Evolutionary conservation across 345 rosid species (phyloP).

Genomic region (Barbarea vulgaris): DNA sequence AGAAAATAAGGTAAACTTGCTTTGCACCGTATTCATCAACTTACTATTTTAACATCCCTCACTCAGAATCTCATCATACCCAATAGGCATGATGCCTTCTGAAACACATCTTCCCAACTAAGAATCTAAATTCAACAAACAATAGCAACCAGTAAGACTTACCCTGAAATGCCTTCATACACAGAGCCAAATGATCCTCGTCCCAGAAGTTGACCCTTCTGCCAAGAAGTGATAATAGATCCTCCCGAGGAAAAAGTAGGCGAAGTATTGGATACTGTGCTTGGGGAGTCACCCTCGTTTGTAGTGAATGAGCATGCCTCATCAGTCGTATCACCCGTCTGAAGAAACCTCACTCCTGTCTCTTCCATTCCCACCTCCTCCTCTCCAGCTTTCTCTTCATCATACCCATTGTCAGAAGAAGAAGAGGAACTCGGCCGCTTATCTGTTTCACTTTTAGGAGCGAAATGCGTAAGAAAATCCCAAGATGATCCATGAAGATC

Average conservation of each 20-base stretch:
- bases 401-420: slow-evolving; percentile 45
- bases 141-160: slow-evolving; percentile 42
- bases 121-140: neutral
- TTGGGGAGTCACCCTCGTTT: slow-evolving; percentile 72
- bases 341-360: slow-evolving; percentile 9
- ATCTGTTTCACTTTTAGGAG: slow-evolving; percentile 44
- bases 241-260: slow-evolving; percentile 57
- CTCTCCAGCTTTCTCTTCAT: slow-evolving; percentile 30
- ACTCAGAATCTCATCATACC: neutral
- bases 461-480: slow-evolving; percentile 62
- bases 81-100: neutral
- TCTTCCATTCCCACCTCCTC: slow-evolving; percentile 36
- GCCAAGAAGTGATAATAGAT: slow-evolving; percentile 58
- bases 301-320: slow-evolving; percentile 57
- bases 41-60: neutral
- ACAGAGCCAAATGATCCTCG: slow-evolving; percentile 90
- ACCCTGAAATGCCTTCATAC: slow-evolving; percentile 80
- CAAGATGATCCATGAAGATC: slow-evolving; percentile 63
- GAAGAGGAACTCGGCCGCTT: slow-evolving; percentile 17
- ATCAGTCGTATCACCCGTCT: slow-evolving; percentile 45
- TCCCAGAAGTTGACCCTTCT: slow-evolving; percentile 79
- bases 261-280: slow-evolving; percentile 63
- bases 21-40: neutral
- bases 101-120: neutral
- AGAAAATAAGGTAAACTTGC: neutral